Percentiles rank a stretch among this genome's conserved stretches.
Conservation (phyloP, 139 green algal species). For the Dunaliella primolecta region DNA sequence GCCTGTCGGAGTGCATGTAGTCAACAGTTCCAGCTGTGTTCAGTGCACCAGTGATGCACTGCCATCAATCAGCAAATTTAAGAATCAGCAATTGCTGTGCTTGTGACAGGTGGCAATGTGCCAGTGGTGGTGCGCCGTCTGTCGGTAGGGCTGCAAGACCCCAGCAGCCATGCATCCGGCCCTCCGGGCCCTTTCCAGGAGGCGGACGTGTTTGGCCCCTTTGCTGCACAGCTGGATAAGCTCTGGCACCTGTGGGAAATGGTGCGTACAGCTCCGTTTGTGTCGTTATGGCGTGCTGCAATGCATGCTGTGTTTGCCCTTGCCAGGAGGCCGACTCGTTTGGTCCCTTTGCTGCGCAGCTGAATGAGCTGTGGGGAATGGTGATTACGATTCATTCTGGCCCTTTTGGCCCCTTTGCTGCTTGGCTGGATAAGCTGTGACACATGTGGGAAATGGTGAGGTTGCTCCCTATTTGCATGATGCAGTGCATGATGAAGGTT, state of each 20-base stretch:
- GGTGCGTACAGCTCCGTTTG: too few species aligned
- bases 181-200: slow-evolving; percentile 7
- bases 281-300: neutral
- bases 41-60: neutral
- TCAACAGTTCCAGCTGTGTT: neutral
- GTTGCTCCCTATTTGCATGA: too few species aligned
- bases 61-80: neutral
- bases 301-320: neutral
- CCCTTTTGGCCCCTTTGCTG: slow-evolving; percentile 22
- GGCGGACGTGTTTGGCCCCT: slow-evolving; percentile 26
- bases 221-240: slow-evolving; percentile 20
- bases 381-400: slow-evolving; percentile 7
- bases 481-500: too few species aligned
- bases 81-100: neutral
- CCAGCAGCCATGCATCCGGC: neutral
- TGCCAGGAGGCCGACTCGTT: slow-evolving; percentile 21
- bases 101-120: neutral
- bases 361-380: slow-evolving; percentile 42
- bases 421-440: slow-evolving; percentile 48
- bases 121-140: neutral
- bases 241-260: slow-evolving; percentile 87
- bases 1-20: neutral
- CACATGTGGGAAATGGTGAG: too few species aligned
- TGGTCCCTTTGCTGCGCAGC: slow-evolving; percentile 23
- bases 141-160: neutral